Percentiles rank a stretch among this genome's conserved stretches.
Evolutionary conservation across 2,329 filamentous ascomycete genomes (phyloP).

Genomic region (Colletotrichum somersetense): DNA sequence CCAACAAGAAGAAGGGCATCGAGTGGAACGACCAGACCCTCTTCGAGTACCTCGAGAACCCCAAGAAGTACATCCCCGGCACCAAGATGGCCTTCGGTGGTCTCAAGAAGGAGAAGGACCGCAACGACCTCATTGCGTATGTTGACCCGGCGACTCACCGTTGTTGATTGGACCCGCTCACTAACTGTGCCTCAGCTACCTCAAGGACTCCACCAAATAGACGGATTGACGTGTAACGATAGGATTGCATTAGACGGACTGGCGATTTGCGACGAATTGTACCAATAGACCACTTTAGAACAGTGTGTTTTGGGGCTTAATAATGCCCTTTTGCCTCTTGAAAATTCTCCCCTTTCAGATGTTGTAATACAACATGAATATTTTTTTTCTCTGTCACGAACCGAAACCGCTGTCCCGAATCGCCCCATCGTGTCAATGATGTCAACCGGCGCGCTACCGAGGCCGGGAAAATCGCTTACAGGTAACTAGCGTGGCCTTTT

Average conservation of each 20-base stretch:
- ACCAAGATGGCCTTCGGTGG: conserved; percentile 99
- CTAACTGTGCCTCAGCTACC: conserved; percentile 65
- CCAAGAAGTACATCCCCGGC: conserved; percentile 99
- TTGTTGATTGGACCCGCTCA: background rate
- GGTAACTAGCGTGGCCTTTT: conserved; percentile 2
- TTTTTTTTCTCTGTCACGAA: background rate
- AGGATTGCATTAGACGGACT: conserved; percentile 49
- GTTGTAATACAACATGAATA: conserved; percentile 29
- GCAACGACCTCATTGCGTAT: conserved; percentile 98
- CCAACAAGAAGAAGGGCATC: conserved; percentile 98
- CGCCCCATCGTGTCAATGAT: conserved; percentile 16
- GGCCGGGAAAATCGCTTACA: background rate
- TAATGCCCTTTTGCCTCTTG: conserved; percentile 32
- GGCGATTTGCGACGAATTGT: conserved; percentile 44
- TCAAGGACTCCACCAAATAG: conserved; percentile 79
- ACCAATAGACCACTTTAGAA: conserved; percentile 49
- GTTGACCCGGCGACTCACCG: conserved; percentile 52
- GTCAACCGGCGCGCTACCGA: conserved; percentile 9
- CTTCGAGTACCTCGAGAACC: conserved; percentile 99
- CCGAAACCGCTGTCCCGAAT: background rate
- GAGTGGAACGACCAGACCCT: conserved; percentile 88
- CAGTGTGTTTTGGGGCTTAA: conserved; percentile 37
- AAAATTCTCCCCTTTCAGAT: conserved; percentile 40
- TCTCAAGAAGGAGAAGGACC: conserved; percentile 99
- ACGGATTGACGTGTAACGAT: conserved; percentile 48